Evolutionary conservation across 139 green algal genomes (phyloP).

Genomic region (Chlorella sp.): DNA sequence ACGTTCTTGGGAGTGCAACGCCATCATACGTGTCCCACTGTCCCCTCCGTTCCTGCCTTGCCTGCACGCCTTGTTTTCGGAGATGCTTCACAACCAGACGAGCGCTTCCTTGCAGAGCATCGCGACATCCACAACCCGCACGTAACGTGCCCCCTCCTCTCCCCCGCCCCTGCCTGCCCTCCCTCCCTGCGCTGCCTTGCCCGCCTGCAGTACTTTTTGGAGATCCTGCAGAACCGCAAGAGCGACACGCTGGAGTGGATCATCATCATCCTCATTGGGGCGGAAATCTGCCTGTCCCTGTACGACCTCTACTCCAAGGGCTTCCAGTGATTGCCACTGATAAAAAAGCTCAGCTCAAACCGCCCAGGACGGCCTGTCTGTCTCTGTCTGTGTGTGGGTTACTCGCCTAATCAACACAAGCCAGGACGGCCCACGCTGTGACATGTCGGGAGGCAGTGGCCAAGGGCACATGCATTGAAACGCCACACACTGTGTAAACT

Average conservation of each 20-base stretch:
- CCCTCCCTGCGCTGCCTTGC: too few relatives aligned
- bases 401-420: too few relatives aligned
- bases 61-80: conserved; percentile 38
- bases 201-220: conserved; percentile 54
- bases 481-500: too few relatives aligned
- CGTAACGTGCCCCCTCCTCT: not conserved
- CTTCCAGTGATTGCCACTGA: not conserved
- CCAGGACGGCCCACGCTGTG: too few relatives aligned
- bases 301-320: conserved; percentile 55
- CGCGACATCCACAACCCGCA: not conserved
- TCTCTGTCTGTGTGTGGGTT: too few relatives aligned
- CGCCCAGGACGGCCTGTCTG: too few relatives aligned
- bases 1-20: too few relatives aligned
- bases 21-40: too few relatives aligned
- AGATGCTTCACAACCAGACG: conserved; percentile 66
- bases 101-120: conserved; percentile 60
- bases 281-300: conserved; percentile 66
- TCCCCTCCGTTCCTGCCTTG: too few relatives aligned
- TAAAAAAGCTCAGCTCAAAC: too few relatives aligned
- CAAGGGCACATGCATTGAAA: too few relatives aligned
- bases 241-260: conserved; percentile 63
- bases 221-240: conserved; percentile 67
- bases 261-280: conserved; percentile 67
- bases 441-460: too few relatives aligned
- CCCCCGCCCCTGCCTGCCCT: not conserved